Base-by-base conservation (phyloP, 2,329 filamentous ascomycete genomes). In the Diaporthe nobilis region DNA sequence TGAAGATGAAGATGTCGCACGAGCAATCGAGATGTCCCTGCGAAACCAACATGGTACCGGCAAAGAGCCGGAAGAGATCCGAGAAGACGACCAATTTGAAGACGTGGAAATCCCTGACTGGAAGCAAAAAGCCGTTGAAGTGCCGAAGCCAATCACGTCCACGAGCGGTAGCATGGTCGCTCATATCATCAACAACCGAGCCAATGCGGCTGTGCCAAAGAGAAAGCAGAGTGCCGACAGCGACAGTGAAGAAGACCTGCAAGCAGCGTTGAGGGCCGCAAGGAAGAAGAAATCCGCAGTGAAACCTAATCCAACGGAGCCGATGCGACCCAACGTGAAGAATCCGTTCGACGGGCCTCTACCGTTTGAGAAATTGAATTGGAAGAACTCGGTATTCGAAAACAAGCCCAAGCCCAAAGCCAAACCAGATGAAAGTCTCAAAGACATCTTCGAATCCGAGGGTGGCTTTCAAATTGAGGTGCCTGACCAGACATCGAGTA, bases 311-410 rank as follows among this genome's bases (percentile, higher is more conserved):
- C 82, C 83, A 65, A 78, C 82, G 37, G 81, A 83, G 5, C 82
- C 85, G 28, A 80, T 85, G 4, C 80, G 84, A n/a, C 82, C 88
- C 13, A 92, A 90, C 68, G 87, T 89, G 49, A 91, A 90, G 78
- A 91, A 92, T 79, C 88, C 91, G 0, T 91, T 98, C 81, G 91
- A 91, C 78, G 96, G 96, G 0, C 95, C 96, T 0, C 84, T 99
- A 7, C 97, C 97, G 0, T 99, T 99, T 81, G 95, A 98, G 79
- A 96, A 95, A 81, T 88, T 98, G 1, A 92, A 94, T 60, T 92
- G 90, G 88, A 92, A 90, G 71, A 92, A 90, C 3, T 89, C 88
- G 1, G 86, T 92, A 2, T 92, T 92, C 76, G 84, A 84, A 7
- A 88, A 86, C 77, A 87, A 86, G 73, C 79, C 80, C 12, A 80